A percentile compares a stretch with the other conserved stretches of the same genome.
These are phyloP conservation scores for Logfia minima DNA, from an alignment of 129 eudicot genomes.

Conservation along the genomic window DNA sequence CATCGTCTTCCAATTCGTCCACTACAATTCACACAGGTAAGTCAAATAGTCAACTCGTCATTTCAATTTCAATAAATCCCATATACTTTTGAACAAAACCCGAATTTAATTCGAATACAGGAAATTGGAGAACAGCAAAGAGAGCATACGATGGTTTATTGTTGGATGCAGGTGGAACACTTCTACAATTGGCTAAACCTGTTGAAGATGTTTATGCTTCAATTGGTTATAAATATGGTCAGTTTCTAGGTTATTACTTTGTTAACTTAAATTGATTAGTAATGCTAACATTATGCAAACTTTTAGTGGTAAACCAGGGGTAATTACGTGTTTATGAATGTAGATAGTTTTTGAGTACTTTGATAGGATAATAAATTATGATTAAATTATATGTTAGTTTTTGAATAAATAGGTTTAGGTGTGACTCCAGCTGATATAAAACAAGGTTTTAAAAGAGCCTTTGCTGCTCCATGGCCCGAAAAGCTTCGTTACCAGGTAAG, in stretches of 20 bases:
- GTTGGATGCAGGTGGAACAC: constrained; percentile 97
- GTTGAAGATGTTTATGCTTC: constrained; percentile 64
- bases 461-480: constrained; percentile 92
- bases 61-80: not conserved
- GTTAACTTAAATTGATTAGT: too few relatives aligned
- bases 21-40: constrained; percentile 45
- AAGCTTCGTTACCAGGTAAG: constrained; percentile 91
- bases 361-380: not conserved
- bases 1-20: constrained; percentile 34
- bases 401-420: constrained; percentile 48
- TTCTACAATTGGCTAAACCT: constrained; percentile 78
- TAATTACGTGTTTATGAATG: not conserved
- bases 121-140: constrained; percentile 29
- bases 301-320: not conserved
- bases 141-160: constrained; percentile 73
- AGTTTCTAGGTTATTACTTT: not conserved
- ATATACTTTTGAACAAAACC: not conserved
- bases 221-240: constrained; percentile 84
- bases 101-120: constrained; percentile 14
- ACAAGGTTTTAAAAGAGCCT: constrained; percentile 92
- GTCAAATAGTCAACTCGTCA: not conserved
- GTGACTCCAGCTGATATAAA: constrained; percentile 74
- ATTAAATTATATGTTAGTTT: not conserved
- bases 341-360: not conserved
- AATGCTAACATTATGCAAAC: not conserved